Percentiles rank a stretch among this genome's conserved stretches.
These are phyloP conservation scores for Ganoderma lingzhi DNA, from an alignment of 1,284 basidiomycete genomes.

Conservation along the genomic window DNA sequence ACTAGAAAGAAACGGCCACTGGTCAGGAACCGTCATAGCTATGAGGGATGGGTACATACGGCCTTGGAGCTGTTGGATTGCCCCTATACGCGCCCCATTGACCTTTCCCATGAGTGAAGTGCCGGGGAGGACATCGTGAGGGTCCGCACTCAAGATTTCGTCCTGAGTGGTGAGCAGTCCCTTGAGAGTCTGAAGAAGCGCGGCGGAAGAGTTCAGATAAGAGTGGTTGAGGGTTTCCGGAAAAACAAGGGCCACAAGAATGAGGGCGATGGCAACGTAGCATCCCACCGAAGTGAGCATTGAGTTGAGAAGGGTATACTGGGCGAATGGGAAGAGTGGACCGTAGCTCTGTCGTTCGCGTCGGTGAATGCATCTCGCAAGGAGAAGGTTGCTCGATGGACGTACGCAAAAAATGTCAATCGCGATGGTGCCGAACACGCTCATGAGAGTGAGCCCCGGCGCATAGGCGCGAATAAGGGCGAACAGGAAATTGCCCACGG, in stretches of 20 bases:
- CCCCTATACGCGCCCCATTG: slow-evolving; percentile 37
- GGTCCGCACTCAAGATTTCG: slow-evolving; percentile 48
- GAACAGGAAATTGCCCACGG: slow-evolving; percentile 67
- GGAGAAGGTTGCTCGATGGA: neutral
- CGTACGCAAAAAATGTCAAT: slow-evolving; percentile 69
- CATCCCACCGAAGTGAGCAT: slow-evolving; percentile 67
- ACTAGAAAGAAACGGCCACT: slow-evolving; percentile 36
- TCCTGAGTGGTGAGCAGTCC: slow-evolving; percentile 49
- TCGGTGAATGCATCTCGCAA: slow-evolving; percentile 6
- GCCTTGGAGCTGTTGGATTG: slow-evolving; percentile 37
- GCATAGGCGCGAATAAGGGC: slow-evolving; percentile 66
- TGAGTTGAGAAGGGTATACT: slow-evolving; percentile 69
- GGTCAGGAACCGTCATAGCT: neutral
- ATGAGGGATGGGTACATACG: slow-evolving; percentile 26
- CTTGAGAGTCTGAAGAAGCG: slow-evolving; percentile 46
- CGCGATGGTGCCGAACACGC: slow-evolving; percentile 67
- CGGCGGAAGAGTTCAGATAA: slow-evolving; percentile 45
- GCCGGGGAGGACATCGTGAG: slow-evolving; percentile 43
- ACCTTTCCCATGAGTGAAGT: slow-evolving; percentile 43
- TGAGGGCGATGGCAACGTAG: slow-evolving; percentile 69
- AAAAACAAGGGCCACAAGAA: slow-evolving; percentile 69
- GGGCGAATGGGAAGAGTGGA: slow-evolving; percentile 68
- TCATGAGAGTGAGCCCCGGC: slow-evolving; percentile 66
- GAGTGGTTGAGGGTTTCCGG: slow-evolving; percentile 75
- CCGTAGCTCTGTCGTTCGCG: slow-evolving; percentile 48